These are phyloP conservation scores for Wallemia mellicola DNA, from an alignment of 1,284 basidiomycete genomes.

Conservation along the genomic window DNA sequence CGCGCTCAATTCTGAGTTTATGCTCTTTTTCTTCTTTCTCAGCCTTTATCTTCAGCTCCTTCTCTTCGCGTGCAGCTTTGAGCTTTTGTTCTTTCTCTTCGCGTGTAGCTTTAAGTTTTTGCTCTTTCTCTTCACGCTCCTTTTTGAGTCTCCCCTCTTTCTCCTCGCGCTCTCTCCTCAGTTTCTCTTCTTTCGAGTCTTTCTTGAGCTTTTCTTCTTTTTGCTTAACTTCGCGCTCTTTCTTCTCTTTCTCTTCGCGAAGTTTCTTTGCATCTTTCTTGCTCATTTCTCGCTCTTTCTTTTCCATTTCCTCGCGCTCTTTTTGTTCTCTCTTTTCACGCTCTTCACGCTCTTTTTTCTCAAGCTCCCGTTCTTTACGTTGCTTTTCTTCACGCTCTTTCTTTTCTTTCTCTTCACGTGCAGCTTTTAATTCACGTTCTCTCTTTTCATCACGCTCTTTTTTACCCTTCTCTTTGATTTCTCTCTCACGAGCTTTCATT, in stretches of 20 bases:
- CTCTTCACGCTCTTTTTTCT: background rate
- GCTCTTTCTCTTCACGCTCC: background rate
- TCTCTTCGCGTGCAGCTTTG: background rate
- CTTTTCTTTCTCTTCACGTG: background rate
- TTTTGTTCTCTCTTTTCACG: background rate
- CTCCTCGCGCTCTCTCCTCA: background rate
- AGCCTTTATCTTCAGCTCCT: background rate
- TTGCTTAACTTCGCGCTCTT: background rate
- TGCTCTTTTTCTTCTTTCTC: background rate
- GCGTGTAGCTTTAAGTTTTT: background rate
- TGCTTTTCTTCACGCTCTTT: background rate
- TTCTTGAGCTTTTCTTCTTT: background rate
- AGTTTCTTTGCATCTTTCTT: background rate
- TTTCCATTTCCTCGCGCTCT: background rate
- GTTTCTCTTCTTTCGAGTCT: background rate
- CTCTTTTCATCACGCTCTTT: background rate
- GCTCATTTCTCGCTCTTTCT: background rate
- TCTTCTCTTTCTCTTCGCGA: background rate
- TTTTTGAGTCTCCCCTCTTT: background rate
- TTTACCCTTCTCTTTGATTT: background rate
- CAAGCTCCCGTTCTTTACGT: background rate
- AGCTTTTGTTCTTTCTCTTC: background rate
- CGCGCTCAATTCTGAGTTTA: background rate
- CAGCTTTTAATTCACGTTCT: background rate
- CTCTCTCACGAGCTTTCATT: background rate